Conservation (phyloP, 2,329 filamentous ascomycete species). For the Talaromyces funiculosus region DNA sequence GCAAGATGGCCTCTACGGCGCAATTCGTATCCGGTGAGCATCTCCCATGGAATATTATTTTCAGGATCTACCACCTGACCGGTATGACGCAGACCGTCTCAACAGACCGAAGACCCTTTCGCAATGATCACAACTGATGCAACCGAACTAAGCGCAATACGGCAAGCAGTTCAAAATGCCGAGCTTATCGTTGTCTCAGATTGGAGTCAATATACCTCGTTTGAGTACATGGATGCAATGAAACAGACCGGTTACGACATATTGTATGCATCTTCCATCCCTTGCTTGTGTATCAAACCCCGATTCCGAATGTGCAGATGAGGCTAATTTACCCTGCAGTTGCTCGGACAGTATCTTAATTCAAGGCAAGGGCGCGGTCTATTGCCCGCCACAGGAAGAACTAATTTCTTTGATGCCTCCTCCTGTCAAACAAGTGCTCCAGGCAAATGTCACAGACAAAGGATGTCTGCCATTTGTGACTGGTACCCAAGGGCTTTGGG, state of each 20-base stretch:
- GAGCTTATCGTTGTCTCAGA: slow-evolving; percentile 52
- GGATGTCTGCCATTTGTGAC: slow-evolving; percentile 13
- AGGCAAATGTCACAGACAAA: slow-evolving; percentile 20
- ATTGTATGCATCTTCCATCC: slow-evolving; percentile 4
- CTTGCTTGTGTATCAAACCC: not conserved
- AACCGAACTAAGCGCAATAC: slow-evolving; percentile 38
- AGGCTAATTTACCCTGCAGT: slow-evolving; percentile 24
- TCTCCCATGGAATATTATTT: too few relatives aligned
- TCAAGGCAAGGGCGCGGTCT: slow-evolving; percentile 49
- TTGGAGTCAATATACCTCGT: slow-evolving; percentile 51
- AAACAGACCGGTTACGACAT: slow-evolving; percentile 14
- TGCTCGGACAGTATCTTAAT: slow-evolving; percentile 59
- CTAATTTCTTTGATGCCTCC: slow-evolving; percentile 7
- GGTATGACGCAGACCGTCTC: slow-evolving; percentile 16
- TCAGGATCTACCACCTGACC: not conserved
- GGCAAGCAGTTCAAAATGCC: slow-evolving; percentile 44
- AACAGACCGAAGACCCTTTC: slow-evolving; percentile 24
- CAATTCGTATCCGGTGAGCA: slow-evolving; percentile 44
- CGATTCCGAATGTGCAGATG: not conserved
- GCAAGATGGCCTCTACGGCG: slow-evolving; percentile 56
- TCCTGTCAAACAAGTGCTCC: slow-evolving; percentile 11
- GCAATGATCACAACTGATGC: slow-evolving; percentile 26
- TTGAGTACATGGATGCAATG: slow-evolving; percentile 25
- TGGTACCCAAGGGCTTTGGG: slow-evolving; percentile 10
- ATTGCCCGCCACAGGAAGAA: slow-evolving; percentile 11